phyloP scores from a whole-genome alignment of 2,329 filamentous ascomycete species.

The Xylaria sp. region DNA sequence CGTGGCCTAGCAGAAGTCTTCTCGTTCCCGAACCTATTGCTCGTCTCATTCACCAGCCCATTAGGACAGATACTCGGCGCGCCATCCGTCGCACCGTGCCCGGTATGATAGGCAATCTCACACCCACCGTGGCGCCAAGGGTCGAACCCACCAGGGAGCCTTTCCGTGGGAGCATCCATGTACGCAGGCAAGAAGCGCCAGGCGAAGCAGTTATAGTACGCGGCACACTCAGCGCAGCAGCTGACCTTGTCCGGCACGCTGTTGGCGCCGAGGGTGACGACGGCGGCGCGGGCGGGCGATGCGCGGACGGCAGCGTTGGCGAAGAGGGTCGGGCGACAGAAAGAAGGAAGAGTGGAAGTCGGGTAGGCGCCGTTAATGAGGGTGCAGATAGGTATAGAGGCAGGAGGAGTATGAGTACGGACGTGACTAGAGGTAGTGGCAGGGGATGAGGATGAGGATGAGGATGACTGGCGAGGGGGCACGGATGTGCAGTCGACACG shows the following conservation, averaged over 20 bases:
- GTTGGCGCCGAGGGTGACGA: slow-evolving; percentile 32
- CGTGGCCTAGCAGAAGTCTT: too few relatives aligned
- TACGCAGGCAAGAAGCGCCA: slow-evolving; percentile 40
- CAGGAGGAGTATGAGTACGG: not conserved
- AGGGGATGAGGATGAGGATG: not conserved
- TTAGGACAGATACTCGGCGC: slow-evolving; percentile 31
- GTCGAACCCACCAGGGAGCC: slow-evolving; percentile 40
- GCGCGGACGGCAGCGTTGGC: slow-evolving; percentile 33
- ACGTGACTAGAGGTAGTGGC: not conserved
- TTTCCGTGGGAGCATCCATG: slow-evolving; percentile 27
- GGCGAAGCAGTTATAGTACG: slow-evolving; percentile 41
- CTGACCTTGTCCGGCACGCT: slow-evolving; percentile 38
- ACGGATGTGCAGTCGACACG: not conserved
- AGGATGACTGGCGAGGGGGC: not conserved
- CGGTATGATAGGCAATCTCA: slow-evolving; percentile 38
- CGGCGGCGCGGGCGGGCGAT: slow-evolving; percentile 24
- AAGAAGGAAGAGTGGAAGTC: slow-evolving; percentile 38
- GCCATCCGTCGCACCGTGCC: slow-evolving; percentile 15
- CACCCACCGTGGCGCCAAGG: slow-evolving; percentile 41
- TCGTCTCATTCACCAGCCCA: slow-evolving; percentile 16
- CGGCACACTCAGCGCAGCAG: slow-evolving; percentile 40
- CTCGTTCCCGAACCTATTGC: not conserved
- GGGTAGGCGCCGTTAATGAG: slow-evolving; percentile 35
- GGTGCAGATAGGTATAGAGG: slow-evolving; percentile 28
- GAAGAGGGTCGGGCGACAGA: slow-evolving; percentile 39